phyloP scores from a whole-genome alignment of 176 grass and related monocot genomes.

The Oryza australiensis region DNA sequence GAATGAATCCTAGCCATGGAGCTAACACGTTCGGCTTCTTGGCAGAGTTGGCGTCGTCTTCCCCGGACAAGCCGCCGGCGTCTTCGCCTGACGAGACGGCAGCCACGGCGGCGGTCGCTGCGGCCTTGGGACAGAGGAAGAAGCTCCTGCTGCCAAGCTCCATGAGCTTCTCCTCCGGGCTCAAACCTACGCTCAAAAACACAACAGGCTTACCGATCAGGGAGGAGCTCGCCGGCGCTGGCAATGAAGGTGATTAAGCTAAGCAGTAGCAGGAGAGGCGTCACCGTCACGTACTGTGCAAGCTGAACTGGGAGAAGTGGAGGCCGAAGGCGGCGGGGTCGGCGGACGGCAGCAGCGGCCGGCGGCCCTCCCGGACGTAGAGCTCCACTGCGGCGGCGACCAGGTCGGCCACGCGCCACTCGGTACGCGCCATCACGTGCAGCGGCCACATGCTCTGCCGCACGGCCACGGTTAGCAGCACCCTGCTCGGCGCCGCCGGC shows the following conservation, averaged over 20 bases:
- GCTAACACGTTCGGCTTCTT: not conserved
- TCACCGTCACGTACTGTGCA: conserved; percentile 55
- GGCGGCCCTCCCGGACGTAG: conserved; percentile 61
- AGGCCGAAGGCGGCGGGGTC: conserved; percentile 49
- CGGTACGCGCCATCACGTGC: conserved; percentile 65
- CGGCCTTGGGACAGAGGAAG: conserved; percentile 67
- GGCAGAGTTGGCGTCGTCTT: not conserved
- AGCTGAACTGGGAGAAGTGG: conserved; percentile 84
- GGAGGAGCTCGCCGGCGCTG: not conserved
- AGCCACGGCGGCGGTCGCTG: not conserved
- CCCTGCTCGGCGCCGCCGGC: conserved; percentile 52
- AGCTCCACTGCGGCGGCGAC: conserved; percentile 45
- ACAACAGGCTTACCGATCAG: not conserved
- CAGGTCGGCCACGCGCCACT: conserved; percentile 71
- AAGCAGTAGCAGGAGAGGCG: not conserved
- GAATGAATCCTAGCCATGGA: conserved; percentile 43
- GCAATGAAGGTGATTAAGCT: not conserved
- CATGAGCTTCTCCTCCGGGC: conserved; percentile 57
- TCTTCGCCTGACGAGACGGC: not conserved
- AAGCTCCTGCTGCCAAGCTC: conserved; percentile 70
- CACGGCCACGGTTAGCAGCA: conserved; percentile 72
- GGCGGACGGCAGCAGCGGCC: conserved; percentile 46
- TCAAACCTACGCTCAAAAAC: conserved; percentile 44
- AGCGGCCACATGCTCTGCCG: conserved; percentile 67
- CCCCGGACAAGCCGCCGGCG: conserved; percentile 12